A percentile compares a stretch with the other conserved stretches of the same genome.
These are phyloP conservation scores for Durotheca rogersii DNA, from an alignment of 495 filamentous ascomycete genomes.

Conservation along the genomic window DNA sequence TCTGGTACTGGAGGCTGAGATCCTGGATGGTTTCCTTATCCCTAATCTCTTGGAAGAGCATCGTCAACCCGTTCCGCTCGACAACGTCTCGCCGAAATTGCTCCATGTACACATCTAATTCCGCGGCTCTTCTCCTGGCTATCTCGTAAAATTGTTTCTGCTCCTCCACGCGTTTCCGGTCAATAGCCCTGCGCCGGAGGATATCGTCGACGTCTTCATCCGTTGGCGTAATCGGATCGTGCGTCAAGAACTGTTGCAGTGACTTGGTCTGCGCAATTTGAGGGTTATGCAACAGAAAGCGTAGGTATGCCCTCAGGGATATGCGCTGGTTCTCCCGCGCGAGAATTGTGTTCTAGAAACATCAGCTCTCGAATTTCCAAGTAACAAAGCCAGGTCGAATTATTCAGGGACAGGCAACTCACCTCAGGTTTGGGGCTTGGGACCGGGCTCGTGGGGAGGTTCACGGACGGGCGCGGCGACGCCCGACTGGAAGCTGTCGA, in stretches of 20 bases:
- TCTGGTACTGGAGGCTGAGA: constrained; percentile 90
- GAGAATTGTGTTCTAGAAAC: constrained; percentile 54
- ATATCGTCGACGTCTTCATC: constrained; percentile 86
- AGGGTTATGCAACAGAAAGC: constrained; percentile 78
- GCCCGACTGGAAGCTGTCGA: constrained; percentile 33
- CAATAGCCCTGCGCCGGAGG: constrained; percentile 72
- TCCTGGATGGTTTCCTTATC: constrained; percentile 83
- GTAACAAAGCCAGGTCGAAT: too few relatives aligned
- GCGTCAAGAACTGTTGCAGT: constrained; percentile 77
- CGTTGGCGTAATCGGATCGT: constrained; percentile 64
- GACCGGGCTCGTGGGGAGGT: constrained; percentile 24
- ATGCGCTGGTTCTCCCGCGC: constrained; percentile 91
- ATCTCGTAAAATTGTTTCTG: constrained; percentile 95
- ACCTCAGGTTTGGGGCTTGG: constrained; percentile 27
- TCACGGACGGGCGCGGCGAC: constrained; percentile 44
- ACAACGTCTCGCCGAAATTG: constrained; percentile 65
- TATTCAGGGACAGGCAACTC: neutral
- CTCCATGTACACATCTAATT: constrained; percentile 98
- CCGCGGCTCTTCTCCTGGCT: constrained; percentile 82
- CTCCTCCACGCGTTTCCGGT: constrained; percentile 85
- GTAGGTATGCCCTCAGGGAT: constrained; percentile 84
- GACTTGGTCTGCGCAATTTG: constrained; percentile 79
- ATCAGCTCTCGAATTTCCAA: constrained; percentile 5
- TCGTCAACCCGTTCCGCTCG: constrained; percentile 78
- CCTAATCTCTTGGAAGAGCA: constrained; percentile 88